Evolutionary conservation across 495 filamentous ascomycete species (phyloP).

Genomic region (Pseudoneurospora amorphoporcata): DNA sequence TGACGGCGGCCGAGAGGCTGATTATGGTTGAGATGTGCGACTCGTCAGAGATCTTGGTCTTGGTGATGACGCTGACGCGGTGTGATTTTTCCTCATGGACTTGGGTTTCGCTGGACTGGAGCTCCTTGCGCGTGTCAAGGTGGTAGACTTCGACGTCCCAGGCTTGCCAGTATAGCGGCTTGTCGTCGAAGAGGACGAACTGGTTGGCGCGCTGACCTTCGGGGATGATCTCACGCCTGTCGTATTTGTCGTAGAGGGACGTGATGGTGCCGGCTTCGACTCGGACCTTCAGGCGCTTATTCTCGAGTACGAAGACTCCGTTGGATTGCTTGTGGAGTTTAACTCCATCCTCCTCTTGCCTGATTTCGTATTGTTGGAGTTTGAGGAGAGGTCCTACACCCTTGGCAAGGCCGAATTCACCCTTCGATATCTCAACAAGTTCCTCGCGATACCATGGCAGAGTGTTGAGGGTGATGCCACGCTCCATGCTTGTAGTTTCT

Average conservation of each 20-base stretch:
- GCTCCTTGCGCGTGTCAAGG: slow-evolving; percentile 70
- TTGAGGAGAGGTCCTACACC: slow-evolving; percentile 39
- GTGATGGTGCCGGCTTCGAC: slow-evolving; percentile 68
- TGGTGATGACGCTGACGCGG: slow-evolving; percentile 66
- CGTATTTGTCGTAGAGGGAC: slow-evolving; percentile 64
- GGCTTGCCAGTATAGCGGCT: slow-evolving; percentile 96
- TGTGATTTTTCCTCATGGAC: slow-evolving; percentile 65
- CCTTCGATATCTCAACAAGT: slow-evolving; percentile 49
- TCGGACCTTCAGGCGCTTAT: slow-evolving; percentile 59
- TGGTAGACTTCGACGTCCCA: slow-evolving; percentile 99
- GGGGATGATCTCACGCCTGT: slow-evolving; percentile 65
- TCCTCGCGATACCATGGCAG: slow-evolving; percentile 73
- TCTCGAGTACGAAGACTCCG: slow-evolving; percentile 70
- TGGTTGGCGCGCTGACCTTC: slow-evolving; percentile 78
- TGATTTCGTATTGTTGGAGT: slow-evolving; percentile 37
- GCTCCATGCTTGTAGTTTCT: slow-evolving; percentile 19
- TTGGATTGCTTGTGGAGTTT: slow-evolving; percentile 53
- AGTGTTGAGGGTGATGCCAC: slow-evolving; percentile 61
- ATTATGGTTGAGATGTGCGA: slow-evolving; percentile 84
- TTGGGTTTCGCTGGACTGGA: slow-evolving; percentile 51
- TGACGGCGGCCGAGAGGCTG: slow-evolving; percentile 57
- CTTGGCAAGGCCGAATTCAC: slow-evolving; percentile 35
- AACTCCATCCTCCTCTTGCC: slow-evolving; percentile 35
- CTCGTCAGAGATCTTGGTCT: slow-evolving; percentile 75
- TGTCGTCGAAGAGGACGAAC: slow-evolving; percentile 93